These are phyloP conservation scores for Lecanosticta acicola DNA, from an alignment of 2,329 filamentous ascomycete genomes.

Conservation along the genomic window DNA sequence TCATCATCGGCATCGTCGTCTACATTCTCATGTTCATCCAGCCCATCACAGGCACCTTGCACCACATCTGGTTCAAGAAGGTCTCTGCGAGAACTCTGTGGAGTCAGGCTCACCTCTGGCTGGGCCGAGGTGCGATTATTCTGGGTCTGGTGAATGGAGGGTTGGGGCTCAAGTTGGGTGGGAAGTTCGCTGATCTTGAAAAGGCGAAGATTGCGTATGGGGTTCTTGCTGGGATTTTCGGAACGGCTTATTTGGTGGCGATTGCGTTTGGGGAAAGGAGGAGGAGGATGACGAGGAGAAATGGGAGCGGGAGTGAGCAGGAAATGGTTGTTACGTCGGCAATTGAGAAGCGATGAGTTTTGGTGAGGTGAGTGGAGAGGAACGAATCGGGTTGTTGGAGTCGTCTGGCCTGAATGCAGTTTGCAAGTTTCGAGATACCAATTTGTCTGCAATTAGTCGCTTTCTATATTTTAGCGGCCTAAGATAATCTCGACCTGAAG, in stretches of 20 bases:
- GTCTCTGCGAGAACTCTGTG: conserved; percentile 38
- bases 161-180: conserved; percentile 47
- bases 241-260: conserved; percentile 36
- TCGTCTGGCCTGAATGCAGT: neutral
- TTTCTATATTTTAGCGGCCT: too few relatives aligned
- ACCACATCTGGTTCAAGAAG: conserved; percentile 45
- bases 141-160: conserved; percentile 54
- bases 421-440: too few relatives aligned
- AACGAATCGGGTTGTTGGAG: neutral
- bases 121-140: conserved; percentile 38
- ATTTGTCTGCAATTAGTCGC: too few relatives aligned
- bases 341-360: neutral
- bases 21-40: conserved; percentile 51
- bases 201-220: conserved; percentile 41
- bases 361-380: too few relatives aligned
- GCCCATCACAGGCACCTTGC: conserved; percentile 48
- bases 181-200: conserved; percentile 24
- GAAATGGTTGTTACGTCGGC: neutral
- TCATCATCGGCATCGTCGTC: conserved; percentile 50
- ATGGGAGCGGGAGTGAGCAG: neutral
- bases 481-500: too few relatives aligned
- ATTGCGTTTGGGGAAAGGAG: conserved; percentile 27
- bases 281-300: neutral
- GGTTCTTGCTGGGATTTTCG: conserved; percentile 46
- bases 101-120: conserved; percentile 36